These are phyloP conservation scores for Volvariella volvacea DNA, from an alignment of 1,284 basidiomycete species.

Conservation along the genomic window DNA sequence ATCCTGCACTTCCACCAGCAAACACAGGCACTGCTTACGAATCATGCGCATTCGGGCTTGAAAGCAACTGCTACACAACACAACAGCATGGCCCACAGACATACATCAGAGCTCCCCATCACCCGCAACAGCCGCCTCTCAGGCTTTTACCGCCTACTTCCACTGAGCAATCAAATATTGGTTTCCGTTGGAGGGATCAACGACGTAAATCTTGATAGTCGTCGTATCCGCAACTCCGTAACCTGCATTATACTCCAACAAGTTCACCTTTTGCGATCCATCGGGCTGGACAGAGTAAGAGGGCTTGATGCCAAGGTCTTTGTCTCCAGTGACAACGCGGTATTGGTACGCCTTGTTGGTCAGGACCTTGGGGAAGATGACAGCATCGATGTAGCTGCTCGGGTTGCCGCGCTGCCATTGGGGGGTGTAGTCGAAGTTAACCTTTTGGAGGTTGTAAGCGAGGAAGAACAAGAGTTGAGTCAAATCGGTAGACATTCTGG, in stretches of 20 bases:
- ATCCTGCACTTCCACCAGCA: no score
- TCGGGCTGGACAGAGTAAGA: conserved; percentile 8
- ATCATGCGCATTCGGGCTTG: no score
- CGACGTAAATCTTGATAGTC: conserved; percentile 13
- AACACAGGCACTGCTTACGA: no score
- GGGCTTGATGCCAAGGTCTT: conserved; percentile 12
- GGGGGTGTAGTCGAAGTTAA: neutral
- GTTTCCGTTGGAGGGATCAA: conserved; percentile 7
- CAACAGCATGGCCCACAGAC: no score
- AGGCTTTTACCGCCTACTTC: no score
- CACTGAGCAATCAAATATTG: no score
- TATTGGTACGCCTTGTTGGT: conserved; percentile 13
- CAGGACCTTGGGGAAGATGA: conserved; percentile 14
- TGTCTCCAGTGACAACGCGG: conserved; percentile 11
- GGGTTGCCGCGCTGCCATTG: conserved; percentile 16
- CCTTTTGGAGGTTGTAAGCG: no score
- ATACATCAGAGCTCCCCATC: no score
- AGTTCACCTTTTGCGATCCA: conserved; percentile 16
- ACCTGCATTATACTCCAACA: conserved; percentile 16
- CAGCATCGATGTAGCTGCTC: conserved; percentile 12
- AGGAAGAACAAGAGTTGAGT: no score
- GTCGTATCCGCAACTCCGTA: conserved; percentile 9
- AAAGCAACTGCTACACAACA: no score
- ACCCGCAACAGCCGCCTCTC: no score
- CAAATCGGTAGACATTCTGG: no score